phyloP scores from a whole-genome alignment of 306 rosid genomes.

The Vigna angularis region DNA sequence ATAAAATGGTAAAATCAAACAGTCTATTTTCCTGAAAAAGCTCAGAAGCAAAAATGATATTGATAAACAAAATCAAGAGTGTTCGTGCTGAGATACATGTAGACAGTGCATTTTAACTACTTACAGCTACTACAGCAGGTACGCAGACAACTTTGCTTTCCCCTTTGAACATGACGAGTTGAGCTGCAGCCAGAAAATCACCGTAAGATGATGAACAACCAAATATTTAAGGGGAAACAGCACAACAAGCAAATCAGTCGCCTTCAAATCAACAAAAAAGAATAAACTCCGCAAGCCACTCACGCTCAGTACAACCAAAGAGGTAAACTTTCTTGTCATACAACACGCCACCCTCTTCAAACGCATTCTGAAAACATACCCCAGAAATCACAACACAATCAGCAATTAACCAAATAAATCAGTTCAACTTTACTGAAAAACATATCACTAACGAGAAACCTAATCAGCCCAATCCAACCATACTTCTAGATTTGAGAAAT shows the following conservation, averaged over 20 bases:
- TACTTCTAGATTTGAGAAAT: constrained; percentile 62
- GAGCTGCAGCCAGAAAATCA: constrained; percentile 62
- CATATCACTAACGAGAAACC: neutral
- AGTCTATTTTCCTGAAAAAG: neutral
- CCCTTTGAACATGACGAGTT: constrained; percentile 68
- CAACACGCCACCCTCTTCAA: constrained; percentile 79
- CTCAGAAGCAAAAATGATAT: neutral
- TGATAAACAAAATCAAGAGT: neutral
- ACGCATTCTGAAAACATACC: constrained; percentile 57
- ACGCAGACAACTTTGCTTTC: constrained; percentile 76
- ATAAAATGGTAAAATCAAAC: neutral
- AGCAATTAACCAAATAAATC: constrained; percentile 5
- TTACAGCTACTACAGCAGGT: constrained; percentile 86
- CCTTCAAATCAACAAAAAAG: neutral
- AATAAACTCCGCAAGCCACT: constrained; percentile 36
- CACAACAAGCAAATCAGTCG: neutral
- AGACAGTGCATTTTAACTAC: constrained; percentile 43
- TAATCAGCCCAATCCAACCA: neutral
- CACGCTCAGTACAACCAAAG: constrained; percentile 84
- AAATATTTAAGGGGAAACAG: neutral
- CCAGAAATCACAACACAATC: constrained; percentile 10
- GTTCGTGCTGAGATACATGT: neutral
- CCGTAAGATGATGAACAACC: constrained; percentile 8
- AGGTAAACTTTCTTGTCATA: constrained; percentile 76
- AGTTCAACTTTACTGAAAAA: neutral